These are phyloP conservation scores for Apiotrichum sp. DNA, from an alignment of 1,284 basidiomycete genomes.

Conservation along the genomic window DNA sequence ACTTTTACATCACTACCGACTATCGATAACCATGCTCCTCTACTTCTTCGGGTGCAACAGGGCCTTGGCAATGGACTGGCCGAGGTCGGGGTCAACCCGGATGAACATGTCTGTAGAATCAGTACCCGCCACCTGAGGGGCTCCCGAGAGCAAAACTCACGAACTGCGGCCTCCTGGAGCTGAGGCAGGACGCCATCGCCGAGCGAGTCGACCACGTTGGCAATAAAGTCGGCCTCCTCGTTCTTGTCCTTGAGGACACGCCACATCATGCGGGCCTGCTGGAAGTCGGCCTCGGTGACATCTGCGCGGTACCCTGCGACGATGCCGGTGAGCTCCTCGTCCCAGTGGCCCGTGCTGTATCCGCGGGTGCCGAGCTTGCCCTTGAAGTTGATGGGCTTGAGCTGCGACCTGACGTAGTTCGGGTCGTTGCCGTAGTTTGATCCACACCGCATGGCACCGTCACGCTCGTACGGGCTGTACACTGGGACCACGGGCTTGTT, in stretches of 20 bases:
- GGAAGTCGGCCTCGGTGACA: conserved; percentile 13
- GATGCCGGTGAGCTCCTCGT: not conserved
- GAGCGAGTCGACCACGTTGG: conserved; percentile 1
- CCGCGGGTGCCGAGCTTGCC: conserved; percentile 60
- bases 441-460: conserved; percentile 27
- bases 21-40: not conserved
- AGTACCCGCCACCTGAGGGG: too few species aligned
- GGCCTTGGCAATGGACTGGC: not conserved
- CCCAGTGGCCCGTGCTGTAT: conserved; percentile 7
- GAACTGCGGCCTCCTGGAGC: not conserved
- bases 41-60: not conserved
- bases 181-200: not conserved
- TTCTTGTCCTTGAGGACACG: conserved; percentile 4
- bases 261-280: conserved; percentile 12
- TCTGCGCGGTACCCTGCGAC: conserved; percentile 8
- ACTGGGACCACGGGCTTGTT: conserved; percentile 56
- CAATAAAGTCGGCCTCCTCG: conserved; percentile 8
- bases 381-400: conserved; percentile 78
- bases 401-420: conserved; percentile 6
- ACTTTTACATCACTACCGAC: too few species aligned
- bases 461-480: conserved; percentile 55
- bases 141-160: not conserved
- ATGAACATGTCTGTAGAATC: conserved; percentile 5
- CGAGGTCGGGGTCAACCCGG: conserved; percentile 4
- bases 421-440: conserved; percentile 13